Conservation (phyloP, 768 basidiomycete genomes). For the Russula dissimulans region DNA sequence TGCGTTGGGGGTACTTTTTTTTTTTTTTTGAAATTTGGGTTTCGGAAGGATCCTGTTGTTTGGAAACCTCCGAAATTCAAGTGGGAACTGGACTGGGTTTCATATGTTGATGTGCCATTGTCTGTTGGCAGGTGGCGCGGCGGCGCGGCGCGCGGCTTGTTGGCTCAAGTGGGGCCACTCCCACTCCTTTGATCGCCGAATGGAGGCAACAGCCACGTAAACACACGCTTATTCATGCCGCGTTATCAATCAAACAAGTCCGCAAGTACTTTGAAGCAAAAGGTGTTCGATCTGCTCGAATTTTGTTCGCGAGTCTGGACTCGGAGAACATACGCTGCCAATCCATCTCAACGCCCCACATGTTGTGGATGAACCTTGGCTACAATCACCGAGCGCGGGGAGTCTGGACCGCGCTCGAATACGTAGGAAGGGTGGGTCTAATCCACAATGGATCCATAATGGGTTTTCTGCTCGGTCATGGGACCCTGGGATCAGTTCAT, state of each 20-base stretch:
- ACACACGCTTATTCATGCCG: slow-evolving; percentile 6
- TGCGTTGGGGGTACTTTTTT: too few relatives aligned
- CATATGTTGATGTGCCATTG: background rate
- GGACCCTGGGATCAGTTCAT: background rate
- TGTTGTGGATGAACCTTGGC: too few relatives aligned
- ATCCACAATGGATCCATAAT: background rate
- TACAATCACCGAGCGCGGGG: too few relatives aligned
- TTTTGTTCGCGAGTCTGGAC: too few relatives aligned
- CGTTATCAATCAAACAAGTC: background rate
- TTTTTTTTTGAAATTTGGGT: slow-evolving; percentile 1
- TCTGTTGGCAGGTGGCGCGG: too few relatives aligned
- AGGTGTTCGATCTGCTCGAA: too few relatives aligned
- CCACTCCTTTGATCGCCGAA: background rate
- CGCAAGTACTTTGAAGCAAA: too few relatives aligned
- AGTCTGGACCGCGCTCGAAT: too few relatives aligned
- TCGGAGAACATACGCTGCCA: too few relatives aligned
- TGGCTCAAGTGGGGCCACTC: background rate
- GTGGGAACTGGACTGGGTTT: background rate
- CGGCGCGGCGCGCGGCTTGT: background rate
- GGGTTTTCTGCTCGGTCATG: background rate
- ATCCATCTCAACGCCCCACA: too few relatives aligned
- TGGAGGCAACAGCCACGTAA: background rate
- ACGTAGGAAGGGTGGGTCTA: background rate
- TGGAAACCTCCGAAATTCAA: background rate
- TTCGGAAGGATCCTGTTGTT: background rate